Percentiles rank a stretch among this genome's conserved stretches.
These are phyloP conservation scores for Persicaria tinctoria DNA, from an alignment of 148 eudicot genomes.

Conservation along the genomic window DNA sequence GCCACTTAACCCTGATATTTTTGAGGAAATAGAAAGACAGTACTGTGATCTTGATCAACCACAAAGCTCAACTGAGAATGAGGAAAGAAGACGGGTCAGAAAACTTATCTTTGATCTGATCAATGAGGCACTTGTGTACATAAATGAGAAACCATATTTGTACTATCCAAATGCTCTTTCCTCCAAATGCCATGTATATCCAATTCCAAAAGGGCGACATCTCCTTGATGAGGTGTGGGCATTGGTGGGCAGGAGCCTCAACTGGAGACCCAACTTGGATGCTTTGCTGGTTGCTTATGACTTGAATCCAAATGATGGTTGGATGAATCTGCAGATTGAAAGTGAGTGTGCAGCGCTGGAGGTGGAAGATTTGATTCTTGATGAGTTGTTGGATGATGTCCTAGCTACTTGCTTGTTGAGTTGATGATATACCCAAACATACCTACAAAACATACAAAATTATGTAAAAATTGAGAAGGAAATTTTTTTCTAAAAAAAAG, in stretches of 20 bases:
- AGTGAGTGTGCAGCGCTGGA: constrained; percentile 49
- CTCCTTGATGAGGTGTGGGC: constrained; percentile 5
- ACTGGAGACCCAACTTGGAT: background rate
- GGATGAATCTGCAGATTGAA: constrained; percentile 74
- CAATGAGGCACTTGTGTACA: constrained; percentile 45
- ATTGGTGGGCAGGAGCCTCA: background rate
- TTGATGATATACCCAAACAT: background rate
- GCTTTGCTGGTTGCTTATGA: background rate
- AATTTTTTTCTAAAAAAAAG: too few relatives aligned
- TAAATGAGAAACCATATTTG: constrained; percentile 41
- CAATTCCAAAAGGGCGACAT: constrained; percentile 20
- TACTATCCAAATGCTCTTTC: constrained; percentile 70
- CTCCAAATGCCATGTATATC: constrained; percentile 34
- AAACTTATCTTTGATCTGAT: constrained; percentile 53
- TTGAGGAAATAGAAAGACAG: constrained; percentile 45
- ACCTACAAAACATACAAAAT: background rate
- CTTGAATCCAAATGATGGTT: constrained; percentile 22
- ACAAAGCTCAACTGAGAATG: constrained; percentile 19
- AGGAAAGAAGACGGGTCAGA: constrained; percentile 20
- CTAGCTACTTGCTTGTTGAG: constrained; percentile 11
- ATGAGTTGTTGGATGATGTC: constrained; percentile 49
- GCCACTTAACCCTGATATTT: constrained; percentile 43
- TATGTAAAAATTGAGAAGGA: background rate
- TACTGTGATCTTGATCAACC: constrained; percentile 26
- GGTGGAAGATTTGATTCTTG: constrained; percentile 52